These are phyloP conservation scores for Diophrys appendiculata DNA, from an alignment of 73 alveolate species.

Conservation along the genomic window DNA sequence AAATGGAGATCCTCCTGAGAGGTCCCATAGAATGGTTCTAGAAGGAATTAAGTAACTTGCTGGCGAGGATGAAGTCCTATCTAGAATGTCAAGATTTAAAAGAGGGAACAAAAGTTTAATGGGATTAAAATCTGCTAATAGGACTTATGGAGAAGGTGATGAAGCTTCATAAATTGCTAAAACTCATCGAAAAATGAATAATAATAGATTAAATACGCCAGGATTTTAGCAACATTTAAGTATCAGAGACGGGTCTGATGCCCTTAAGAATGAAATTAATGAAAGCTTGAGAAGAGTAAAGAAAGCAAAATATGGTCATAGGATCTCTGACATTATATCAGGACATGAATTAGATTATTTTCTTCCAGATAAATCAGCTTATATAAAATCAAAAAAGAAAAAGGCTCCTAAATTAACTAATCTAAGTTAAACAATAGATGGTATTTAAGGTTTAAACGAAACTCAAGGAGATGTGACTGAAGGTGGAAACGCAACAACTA, in stretches of 20 bases:
- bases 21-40: background rate
- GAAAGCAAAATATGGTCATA: conserved; percentile 62
- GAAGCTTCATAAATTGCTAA: background rate
- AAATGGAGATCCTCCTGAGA: conserved; percentile 40
- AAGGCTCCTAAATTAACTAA: background rate
- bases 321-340: conserved; percentile 35
- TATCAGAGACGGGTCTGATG: conserved; percentile 36
- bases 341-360: conserved; percentile 28
- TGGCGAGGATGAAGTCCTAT: conserved; percentile 4
- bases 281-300: conserved; percentile 38
- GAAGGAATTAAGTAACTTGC: background rate
- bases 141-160: no score
- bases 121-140: no score
- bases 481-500: no score
- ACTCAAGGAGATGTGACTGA: no score
- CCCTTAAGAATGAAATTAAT: conserved; percentile 47
- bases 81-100: no score
- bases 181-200: background rate
- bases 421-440: background rate
- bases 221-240: conserved; percentile 20
- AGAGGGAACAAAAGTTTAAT: no score
- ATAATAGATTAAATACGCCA: conserved; percentile 52
- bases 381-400: conserved; percentile 2
- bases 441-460: no score
- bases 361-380: conserved; percentile 43